phyloP scores from a whole-genome alignment of 2,329 filamentous ascomycete genomes.

The Exserohilum turcica region DNA sequence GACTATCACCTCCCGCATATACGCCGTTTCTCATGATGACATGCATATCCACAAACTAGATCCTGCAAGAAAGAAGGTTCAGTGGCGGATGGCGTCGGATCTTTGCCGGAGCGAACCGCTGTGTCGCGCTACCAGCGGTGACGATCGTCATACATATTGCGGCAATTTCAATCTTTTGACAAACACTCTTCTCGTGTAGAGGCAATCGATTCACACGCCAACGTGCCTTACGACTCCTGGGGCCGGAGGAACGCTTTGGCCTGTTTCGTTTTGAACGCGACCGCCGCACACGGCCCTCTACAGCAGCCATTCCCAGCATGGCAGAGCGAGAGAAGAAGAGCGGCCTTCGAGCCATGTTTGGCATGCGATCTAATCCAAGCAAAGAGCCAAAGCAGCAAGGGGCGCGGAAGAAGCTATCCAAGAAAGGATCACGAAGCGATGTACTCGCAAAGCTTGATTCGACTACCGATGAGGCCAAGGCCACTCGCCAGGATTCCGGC shows the following conservation, averaged over 20 bases:
- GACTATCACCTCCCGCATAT: neutral
- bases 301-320: constrained; percentile 16
- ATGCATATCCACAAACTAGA: constrained; percentile 4
- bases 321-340: constrained; percentile 24
- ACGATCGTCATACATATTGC: constrained; percentile 17
- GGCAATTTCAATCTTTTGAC: constrained; percentile 11
- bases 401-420: constrained; percentile 30
- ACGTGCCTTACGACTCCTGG: neutral
- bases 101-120: constrained; percentile 18
- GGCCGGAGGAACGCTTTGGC: neutral
- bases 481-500: constrained; percentile 30
- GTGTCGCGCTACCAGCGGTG: constrained; percentile 9
- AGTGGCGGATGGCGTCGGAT: constrained; percentile 20
- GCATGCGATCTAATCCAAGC: constrained; percentile 22
- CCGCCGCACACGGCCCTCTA: neutral
- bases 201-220: neutral
- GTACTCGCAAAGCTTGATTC: constrained; percentile 17
- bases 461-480: constrained; percentile 12
- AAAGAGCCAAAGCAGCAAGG: constrained; percentile 20
- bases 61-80: neutral
- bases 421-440: constrained; percentile 26
- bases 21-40: constrained; percentile 12
- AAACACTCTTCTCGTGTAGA: constrained; percentile 3
- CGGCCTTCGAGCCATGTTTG: constrained; percentile 29
- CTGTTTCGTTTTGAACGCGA: neutral